A percentile compares a stretch with the other conserved stretches of the same genome.
phyloP scores from a whole-genome alignment of 441 rosid species.

The Heliophila coronopifolia region DNA sequence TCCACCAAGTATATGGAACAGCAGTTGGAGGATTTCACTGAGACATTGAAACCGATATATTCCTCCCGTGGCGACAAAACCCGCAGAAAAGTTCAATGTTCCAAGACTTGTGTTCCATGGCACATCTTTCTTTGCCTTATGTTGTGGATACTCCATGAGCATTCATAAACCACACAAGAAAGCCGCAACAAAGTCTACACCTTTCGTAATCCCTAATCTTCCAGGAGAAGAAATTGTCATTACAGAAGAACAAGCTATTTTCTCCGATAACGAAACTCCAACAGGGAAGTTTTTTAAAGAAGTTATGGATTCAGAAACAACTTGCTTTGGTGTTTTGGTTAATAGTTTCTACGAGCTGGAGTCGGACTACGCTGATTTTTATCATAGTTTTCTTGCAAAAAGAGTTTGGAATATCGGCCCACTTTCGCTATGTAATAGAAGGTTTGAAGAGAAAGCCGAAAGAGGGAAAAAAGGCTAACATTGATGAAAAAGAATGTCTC shows the following conservation, averaged over 20 bases:
- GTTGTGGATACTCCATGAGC: conserved; percentile 22
- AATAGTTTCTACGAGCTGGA: conserved; percentile 70
- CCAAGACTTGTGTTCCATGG: conserved; percentile 57
- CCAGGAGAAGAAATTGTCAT: conserved; percentile 44
- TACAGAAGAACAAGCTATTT: conserved; percentile 21
- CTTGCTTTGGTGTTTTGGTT: conserved; percentile 46
- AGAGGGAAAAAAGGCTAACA: conserved; percentile 29
- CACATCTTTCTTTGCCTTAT: conserved; percentile 34
- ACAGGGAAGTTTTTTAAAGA: conserved; percentile 20
- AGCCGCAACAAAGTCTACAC: conserved; percentile 38
- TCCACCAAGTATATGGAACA: conserved; percentile 37
- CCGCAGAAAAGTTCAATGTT: conserved; percentile 40
- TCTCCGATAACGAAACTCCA: conserved; percentile 14
- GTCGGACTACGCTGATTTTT: conserved; percentile 41
- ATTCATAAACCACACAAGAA: conserved; percentile 37
- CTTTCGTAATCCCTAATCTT: conserved; percentile 42
- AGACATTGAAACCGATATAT: conserved; percentile 44
- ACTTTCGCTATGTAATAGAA: conserved; percentile 31
- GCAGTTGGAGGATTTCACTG: conserved; percentile 38
- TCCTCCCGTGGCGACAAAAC: conserved; percentile 50
- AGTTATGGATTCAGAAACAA: conserved; percentile 18
- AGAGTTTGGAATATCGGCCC: conserved; percentile 63
- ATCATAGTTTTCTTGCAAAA: conserved; percentile 34
- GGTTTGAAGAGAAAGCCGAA: conserved; percentile 20
- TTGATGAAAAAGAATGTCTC: conserved; percentile 34